Conservation (phyloP, 1,139 yeast species). For the Nakaseomyces uthaithaninus region DNA sequence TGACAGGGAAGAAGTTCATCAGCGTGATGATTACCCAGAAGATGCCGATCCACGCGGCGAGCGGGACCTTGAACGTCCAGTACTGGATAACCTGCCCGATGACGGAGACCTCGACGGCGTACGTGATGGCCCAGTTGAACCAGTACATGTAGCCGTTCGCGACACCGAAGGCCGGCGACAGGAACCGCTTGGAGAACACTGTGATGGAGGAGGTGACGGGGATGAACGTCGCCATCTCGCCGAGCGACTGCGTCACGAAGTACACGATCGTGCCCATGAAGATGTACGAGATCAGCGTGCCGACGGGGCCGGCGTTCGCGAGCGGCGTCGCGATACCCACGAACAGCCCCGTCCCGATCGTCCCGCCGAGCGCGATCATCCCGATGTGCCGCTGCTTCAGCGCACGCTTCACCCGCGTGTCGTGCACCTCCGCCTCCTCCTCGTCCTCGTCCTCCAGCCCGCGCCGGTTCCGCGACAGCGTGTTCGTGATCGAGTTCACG, state of each 20-base stretch:
- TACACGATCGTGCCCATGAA: slow-evolving; percentile 61
- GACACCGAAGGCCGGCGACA: slow-evolving; percentile 65
- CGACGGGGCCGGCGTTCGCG: slow-evolving; percentile 55
- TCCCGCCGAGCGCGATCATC: slow-evolving; percentile 61
- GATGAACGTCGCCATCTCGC: slow-evolving; percentile 73
- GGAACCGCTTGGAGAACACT: slow-evolving; percentile 50
- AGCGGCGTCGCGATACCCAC: slow-evolving; percentile 49
- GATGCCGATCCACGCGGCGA: slow-evolving; percentile 61
- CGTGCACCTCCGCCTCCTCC: slow-evolving; percentile 32
- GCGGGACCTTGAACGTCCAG: slow-evolving; percentile 69
- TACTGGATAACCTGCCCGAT: slow-evolving; percentile 67
- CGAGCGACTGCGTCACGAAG: slow-evolving; percentile 61
- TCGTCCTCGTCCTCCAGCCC: slow-evolving; percentile 18
- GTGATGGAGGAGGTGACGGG: slow-evolving; percentile 67
- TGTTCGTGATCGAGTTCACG: slow-evolving; percentile 12
- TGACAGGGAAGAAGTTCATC: slow-evolving; percentile 54
- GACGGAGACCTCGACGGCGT: slow-evolving; percentile 73
- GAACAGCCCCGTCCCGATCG: slow-evolving; percentile 65
- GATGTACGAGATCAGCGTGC: slow-evolving; percentile 52
- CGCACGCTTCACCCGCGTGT: slow-evolving; percentile 40
- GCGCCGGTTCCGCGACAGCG: slow-evolving; percentile 9
- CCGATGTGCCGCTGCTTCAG: slow-evolving; percentile 54
- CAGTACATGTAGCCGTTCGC: slow-evolving; percentile 80
- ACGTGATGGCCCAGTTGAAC: slow-evolving; percentile 83
- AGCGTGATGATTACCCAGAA: slow-evolving; percentile 50